A percentile compares a stretch with the other conserved stretches of the same genome.
Conservation (phyloP, 495 filamentous ascomycete species). For the Lindgomyces ingoldianus region DNA sequence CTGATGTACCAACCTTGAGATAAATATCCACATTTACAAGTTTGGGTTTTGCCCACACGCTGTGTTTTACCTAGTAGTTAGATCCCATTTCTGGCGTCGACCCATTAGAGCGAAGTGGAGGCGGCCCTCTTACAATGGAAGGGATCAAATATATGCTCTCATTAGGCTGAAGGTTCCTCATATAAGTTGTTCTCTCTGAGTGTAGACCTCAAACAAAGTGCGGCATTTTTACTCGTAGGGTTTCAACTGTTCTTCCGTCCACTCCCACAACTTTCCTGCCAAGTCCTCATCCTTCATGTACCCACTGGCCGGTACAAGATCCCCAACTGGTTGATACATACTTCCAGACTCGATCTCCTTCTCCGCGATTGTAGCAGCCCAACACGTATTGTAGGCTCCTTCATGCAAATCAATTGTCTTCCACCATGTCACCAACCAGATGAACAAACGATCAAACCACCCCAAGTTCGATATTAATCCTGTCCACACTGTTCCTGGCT, state of each 20-base stretch:
- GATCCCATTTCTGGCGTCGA: not conserved
- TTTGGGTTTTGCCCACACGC: too few relatives aligned
- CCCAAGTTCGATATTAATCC: conserved; percentile 43
- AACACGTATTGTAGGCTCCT: conserved; percentile 18
- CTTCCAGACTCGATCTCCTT: conserved; percentile 6
- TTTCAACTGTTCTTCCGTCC: conserved; percentile 24
- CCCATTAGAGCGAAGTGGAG: not conserved
- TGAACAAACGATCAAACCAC: not conserved
- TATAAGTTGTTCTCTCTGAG: not conserved
- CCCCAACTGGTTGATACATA: conserved; percentile 22
- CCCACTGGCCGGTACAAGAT: not conserved
- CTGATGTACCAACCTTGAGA: too few relatives aligned
- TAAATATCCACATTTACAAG: too few relatives aligned
- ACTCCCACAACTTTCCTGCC: conserved; percentile 21
- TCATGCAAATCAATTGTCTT: not conserved
- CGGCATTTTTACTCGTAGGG: not conserved
- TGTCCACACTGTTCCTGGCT: conserved; percentile 67
- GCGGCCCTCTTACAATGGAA: not conserved
- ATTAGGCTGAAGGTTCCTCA: not conserved
- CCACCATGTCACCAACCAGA: not conserved
- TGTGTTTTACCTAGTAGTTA: not conserved
- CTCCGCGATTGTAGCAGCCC: conserved; percentile 11
- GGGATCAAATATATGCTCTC: not conserved
- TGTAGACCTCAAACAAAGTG: not conserved
- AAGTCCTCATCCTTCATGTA: not conserved